Conservation (phyloP, 176 grass and related monocot genomes). For the Oryza glumipatula region DNA sequence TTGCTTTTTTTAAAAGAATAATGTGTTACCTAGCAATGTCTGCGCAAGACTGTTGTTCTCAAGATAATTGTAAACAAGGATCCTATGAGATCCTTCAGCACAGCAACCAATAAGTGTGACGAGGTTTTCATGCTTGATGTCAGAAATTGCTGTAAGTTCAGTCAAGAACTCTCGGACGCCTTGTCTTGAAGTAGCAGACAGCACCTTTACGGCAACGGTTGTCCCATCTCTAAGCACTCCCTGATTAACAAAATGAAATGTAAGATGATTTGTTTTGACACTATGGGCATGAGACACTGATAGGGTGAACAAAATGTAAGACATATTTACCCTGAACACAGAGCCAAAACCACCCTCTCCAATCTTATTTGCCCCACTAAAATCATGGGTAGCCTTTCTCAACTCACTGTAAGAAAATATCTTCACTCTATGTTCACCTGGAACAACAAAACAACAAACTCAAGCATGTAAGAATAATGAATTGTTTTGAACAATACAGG, state of each 20-base stretch:
- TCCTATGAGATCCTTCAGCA: slow-evolving; percentile 62
- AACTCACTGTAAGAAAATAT: slow-evolving; percentile 80
- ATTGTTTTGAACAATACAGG: not conserved
- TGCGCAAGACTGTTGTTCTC: slow-evolving; percentile 92
- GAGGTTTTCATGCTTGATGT: slow-evolving; percentile 80
- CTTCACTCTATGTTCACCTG: slow-evolving; percentile 54
- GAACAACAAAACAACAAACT: slow-evolving; percentile 33
- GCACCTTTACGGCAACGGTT: slow-evolving; percentile 72
- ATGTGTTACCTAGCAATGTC: slow-evolving; percentile 72
- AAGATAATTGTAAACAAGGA: slow-evolving; percentile 87
- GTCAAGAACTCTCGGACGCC: slow-evolving; percentile 68
- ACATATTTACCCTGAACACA: slow-evolving; percentile 72
- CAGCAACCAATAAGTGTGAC: slow-evolving; percentile 82
- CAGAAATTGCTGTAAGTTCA: slow-evolving; percentile 83
- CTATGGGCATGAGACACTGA: not conserved
- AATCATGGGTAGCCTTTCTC: slow-evolving; percentile 78
- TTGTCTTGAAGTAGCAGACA: slow-evolving; percentile 80
- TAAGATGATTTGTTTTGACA: slow-evolving; percentile 14
- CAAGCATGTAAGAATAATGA: slow-evolving; percentile 19
- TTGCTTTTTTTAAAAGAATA: not conserved
- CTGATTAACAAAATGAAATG: slow-evolving; percentile 43
- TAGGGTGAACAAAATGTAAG: not conserved
- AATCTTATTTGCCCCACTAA: slow-evolving; percentile 77
- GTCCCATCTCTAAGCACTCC: slow-evolving; percentile 67
- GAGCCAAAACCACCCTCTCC: slow-evolving; percentile 92